Base-by-base conservation (phyloP, 2,329 filamentous ascomycete species). In the Fusarium sacchari region DNA sequence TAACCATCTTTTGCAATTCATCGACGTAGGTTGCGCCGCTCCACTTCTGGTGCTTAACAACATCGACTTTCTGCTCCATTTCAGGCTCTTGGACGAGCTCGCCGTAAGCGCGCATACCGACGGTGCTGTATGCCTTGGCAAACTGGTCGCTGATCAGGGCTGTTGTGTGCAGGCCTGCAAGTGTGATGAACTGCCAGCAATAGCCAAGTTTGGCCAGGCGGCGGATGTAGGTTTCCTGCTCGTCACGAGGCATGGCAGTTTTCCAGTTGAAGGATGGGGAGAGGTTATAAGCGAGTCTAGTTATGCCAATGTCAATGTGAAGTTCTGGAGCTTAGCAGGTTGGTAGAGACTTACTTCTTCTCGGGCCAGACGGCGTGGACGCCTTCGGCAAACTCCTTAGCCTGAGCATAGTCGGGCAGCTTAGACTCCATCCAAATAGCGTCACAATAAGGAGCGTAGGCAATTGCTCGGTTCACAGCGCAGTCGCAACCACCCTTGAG, bases 171-270 rank as follows among this genome's bases (percentile, higher is more conserved):
- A 99, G 89, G 76, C 96, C 96, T 10, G 96, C 96, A 52, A 99
- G 90, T n/a, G 96, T 99, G 87, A 99, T 99, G 88, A 99, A 99
- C 84, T 99, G 96, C 96, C 96, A 99, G 90, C 94, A 97, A 90
- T 99, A 99, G 72, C 96, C 96, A 55, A 99, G 90, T 72, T 86
- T 80, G 69, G 92, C 95, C 44, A 99, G 93, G 46, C 96, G 94
- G 72, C 91, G 87, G 86, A 99, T 99, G 86, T 98, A 99, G 26
- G 96, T 99, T 86, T 97, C 94, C 86, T 99, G 96, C 82, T 98
- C 96, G 60, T 89, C 88, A 75, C 93, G 91, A 49, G 94, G 89
- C 95, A 98, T 98, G 78, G 96, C 96, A 66, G 95, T 89, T 88
- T 98, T 98, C 96, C 96, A 99, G 90, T 99, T 99, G 92, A 99